Base-by-base conservation (phyloP, 2,329 filamentous ascomycete genomes). In the Penicillium sp. region DNA sequence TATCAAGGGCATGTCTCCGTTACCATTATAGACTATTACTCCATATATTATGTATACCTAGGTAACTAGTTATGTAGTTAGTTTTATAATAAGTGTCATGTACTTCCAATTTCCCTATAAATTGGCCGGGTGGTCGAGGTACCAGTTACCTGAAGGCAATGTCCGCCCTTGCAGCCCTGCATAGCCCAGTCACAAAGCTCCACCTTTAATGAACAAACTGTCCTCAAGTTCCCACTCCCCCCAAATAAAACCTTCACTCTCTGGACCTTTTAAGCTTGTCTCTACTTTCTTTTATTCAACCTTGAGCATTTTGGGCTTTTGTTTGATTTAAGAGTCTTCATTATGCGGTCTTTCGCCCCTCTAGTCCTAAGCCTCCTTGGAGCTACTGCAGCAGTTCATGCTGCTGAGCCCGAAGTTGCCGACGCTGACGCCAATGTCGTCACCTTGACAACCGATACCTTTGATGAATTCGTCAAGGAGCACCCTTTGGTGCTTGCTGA, bases 401-500 rank as follows among this genome's bases (percentile, higher is more conserved):
- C 73, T 49, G 49, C 71, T 31, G 73, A 75, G 48, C 50, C 63
- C 25, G 65, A 65, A 31, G 60, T 49, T 19, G 62, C 64, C 43
- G 68, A 71, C 16, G 54, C 58, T 10, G 62, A 68, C 41, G 96
- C 91, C 46, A 92, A 97, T 75, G 94, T 99, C 64, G 78, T 86
- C 70, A 86, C 91, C 67, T 82, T 99, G 65, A 95, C 89, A 77
- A 87, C 88, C 76, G 91, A 93, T 72, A 91, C 84, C 65, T 99
- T 99, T 76, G 84, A 89, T 67, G 84, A 87, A 60, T 99, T 97
- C 77, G 81, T 99, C 73, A 88, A 88, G 75, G 79, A 86, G 68
- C 89, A 97, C 76, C 87, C 91, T 69, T 84, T 99, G 57, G 93
- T 97, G 54, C 87, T 99, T 61, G 92, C 92, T 69, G 92, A 99